A percentile compares a stretch with the other conserved stretches of the same genome.
These are phyloP conservation scores for Trichomonas tenax DNA, from an alignment of 208 protist species.

Conservation along the genomic window DNA sequence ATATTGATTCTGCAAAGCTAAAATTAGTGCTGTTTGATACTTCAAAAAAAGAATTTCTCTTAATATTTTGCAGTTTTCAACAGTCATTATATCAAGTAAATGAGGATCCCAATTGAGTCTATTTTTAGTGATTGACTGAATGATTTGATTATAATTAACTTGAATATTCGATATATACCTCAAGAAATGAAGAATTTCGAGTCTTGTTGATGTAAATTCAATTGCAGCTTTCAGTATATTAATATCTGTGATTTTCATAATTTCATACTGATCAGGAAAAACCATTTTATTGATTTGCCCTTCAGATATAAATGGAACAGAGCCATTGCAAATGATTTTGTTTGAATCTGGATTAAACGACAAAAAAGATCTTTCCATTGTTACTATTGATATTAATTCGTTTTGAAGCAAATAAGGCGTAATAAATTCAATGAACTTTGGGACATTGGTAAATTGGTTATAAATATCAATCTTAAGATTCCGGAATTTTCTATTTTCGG, in stretches of 20 bases:
- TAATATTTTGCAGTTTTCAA: neutral
- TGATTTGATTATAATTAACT: neutral
- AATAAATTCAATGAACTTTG: neutral
- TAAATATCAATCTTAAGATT: neutral
- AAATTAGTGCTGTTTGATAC: neutral
- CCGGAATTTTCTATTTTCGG: neutral
- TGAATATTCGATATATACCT: neutral
- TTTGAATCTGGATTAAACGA: neutral
- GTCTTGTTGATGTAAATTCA: neutral
- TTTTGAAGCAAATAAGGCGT: neutral
- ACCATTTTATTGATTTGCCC: neutral
- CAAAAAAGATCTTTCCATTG: neutral
- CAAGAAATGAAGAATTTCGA: neutral
- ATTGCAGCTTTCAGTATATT: neutral
- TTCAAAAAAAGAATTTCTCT: neutral
- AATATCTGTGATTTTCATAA: neutral
- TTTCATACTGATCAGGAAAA: neutral
- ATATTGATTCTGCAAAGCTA: neutral
- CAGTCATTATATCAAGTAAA: neutral
- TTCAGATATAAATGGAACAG: neutral
- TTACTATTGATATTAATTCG: neutral
- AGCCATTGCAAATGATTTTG: neutral
- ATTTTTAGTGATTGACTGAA: neutral
- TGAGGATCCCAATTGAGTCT: neutral
- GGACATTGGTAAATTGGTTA: neutral